Evolutionary conservation across 2,329 filamentous ascomycete genomes (phyloP).

Genomic region (Aureobasidium melanogenum): DNA sequence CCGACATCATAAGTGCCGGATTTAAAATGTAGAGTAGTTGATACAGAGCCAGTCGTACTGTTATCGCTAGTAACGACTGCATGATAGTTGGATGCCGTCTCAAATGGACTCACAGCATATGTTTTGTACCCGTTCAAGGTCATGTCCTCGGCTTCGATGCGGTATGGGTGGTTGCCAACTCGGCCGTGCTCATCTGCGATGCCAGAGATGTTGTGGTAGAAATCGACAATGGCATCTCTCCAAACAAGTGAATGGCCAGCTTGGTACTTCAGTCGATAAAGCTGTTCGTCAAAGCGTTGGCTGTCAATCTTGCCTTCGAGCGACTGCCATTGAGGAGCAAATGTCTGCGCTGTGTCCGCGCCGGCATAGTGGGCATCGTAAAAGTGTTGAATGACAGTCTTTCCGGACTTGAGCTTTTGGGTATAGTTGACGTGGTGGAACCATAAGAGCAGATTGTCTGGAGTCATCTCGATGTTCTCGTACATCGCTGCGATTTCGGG

Average conservation of each 20-base stretch:
- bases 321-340: conserved; percentile 45
- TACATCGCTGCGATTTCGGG: conserved; percentile 48
- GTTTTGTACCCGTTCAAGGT: conserved; percentile 47
- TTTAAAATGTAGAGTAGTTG: conserved; percentile 37
- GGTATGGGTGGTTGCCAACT: conserved; percentile 53
- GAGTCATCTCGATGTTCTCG: conserved; percentile 54
- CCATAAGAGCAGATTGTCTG: conserved; percentile 61
- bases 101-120: conserved; percentile 48
- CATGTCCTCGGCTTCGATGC: conserved; percentile 64
- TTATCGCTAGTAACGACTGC: conserved; percentile 50
- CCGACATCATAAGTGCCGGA: conserved; percentile 53
- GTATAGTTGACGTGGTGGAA: conserved; percentile 67
- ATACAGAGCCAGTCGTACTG: conserved; percentile 31
- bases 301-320: conserved; percentile 50
- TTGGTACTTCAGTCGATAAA: conserved; percentile 54
- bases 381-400: conserved; percentile 60
- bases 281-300: conserved; percentile 50
- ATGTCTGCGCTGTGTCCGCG: conserved; percentile 51
- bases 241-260: conserved; percentile 62
- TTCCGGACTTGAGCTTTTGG: conserved; percentile 50
- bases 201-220: conserved; percentile 52
- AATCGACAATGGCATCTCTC: conserved; percentile 58
- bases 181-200: conserved; percentile 50
- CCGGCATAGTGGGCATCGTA: conserved; percentile 56
- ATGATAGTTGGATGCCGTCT: conserved; percentile 48